Base-by-base conservation (phyloP, 768 basidiomycete genomes). In the Kwoniella sp. region DNA sequence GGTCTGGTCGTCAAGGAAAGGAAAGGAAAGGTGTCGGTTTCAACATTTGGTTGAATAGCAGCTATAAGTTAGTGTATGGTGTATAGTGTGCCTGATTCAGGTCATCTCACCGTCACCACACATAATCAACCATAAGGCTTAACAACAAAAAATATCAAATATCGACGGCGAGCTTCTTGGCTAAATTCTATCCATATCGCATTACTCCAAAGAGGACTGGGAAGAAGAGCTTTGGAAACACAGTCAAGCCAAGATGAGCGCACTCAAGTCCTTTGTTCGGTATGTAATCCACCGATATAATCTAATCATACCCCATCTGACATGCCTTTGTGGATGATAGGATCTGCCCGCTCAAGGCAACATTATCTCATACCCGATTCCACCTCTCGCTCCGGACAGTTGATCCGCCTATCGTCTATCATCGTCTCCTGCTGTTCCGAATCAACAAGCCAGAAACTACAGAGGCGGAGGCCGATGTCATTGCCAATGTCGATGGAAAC, bases 361-460 rank as follows among this genome's bases (percentile, higher is more conserved):
- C 64, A 1, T 44, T 59, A 24, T 54, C 70, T 7, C 71, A 72
- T 40, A 72, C 73, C 4, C 68, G 73, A 46, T 75, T 70, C 63
- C 57, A 60, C 27, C 62, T 75, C 15, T 65, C 73, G 0, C 58
- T 75, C 2, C 61, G 73, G 27, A 75, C 73, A 9, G 46, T 56
- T 15, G 60, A 54, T 21, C 54, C 57, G 1, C 68, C 72, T 2
- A 61, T 57, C 9, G 49, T 63, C 22, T 74, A 74, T 49, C 73
- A 72, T 60, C 63, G 67, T 21, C 61, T 74, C 7, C 46, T 74
- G 17, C 61, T 74, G 7, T 74, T 74, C 58, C 55, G 70, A 13
- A 58, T 71, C 57, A 68, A 64, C 58, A 68, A 64, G 47, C 67
- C 67, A 2, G 58, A 64, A n/a, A 29, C 36, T 10, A n/a, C 47